These are phyloP conservation scores for Beauveria medogensis DNA, from an alignment of 2,329 filamentous ascomycete species.

Conservation along the genomic window DNA sequence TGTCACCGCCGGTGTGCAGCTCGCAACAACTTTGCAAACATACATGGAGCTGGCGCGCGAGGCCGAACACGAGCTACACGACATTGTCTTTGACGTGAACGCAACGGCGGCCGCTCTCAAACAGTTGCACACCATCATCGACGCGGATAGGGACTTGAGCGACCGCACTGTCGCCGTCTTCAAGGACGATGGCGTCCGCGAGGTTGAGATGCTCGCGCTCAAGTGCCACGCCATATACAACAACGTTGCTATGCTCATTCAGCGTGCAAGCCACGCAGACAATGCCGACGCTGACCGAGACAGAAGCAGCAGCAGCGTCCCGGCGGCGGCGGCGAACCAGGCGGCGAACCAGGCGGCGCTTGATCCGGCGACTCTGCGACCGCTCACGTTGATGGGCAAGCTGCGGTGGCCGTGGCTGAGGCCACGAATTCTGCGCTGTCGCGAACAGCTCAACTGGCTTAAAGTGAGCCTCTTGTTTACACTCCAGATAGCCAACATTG, in stretches of 20 bases:
- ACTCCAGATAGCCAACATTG: not conserved
- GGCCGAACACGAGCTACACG: slow-evolving; percentile 2
- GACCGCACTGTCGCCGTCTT: slow-evolving; percentile 6
- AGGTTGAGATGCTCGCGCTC: not conserved
- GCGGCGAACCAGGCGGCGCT: not conserved
- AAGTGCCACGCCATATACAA: slow-evolving; percentile 1
- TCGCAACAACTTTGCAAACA: slow-evolving; percentile 5
- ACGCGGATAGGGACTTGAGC: not conserved
- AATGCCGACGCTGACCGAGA: not conserved
- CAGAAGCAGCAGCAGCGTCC: not conserved
- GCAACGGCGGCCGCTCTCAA: not conserved
- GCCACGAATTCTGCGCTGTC: not conserved
- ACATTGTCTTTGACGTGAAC: slow-evolving; percentile 7
- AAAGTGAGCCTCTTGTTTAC: not conserved
- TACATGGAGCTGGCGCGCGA: slow-evolving; percentile 6
- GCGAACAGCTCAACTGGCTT: not conserved
- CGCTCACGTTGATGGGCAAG: not conserved
- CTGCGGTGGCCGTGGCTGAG: slow-evolving; percentile 5
- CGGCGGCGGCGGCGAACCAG: not conserved
- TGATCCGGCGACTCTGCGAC: not conserved
- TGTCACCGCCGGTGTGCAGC: not conserved
- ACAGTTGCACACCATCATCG: slow-evolving; percentile 5
- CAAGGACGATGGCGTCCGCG: slow-evolving; percentile 5
- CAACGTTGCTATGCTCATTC: not conserved
- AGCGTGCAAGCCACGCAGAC: not conserved